Evolutionary conservation across 208 protist species (phyloP), one percentile per base, ranked within the genome.

Genomic region (Leishmania tarentolae): DNA sequence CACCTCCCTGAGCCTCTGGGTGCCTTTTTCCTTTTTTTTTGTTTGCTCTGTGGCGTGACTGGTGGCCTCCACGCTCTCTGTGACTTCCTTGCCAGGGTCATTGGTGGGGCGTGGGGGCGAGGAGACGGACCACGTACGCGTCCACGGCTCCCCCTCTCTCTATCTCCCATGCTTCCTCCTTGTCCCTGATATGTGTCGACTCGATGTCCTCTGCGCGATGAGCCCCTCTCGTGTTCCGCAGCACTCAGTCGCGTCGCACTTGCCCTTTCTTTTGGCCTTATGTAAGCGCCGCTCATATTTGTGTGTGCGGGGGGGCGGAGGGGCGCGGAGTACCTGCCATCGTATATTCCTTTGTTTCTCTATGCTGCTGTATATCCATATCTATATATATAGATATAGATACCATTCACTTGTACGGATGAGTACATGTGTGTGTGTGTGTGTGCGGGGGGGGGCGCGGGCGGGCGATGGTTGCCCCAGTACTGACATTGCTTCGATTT

Each of bases 301-400:
- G 47, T 83, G 66, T 79, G 57, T 85, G 71, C 59, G 70, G 78
- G 70, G 71, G 79, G 53, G 68, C n/a, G n/a, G n/a, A n/a, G n/a
- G n/a, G n/a, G n/a, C n/a, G n/a, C n/a, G n/a, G n/a, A n/a, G n/a
- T n/a, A n/a, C n/a, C n/a, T n/a, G n/a, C n/a, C n/a, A n/a, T n/a
- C n/a, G n/a, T n/a, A n/a, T n/a, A n/a, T n/a, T n/a, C n/a, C n/a
- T n/a, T n/a, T n/a, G n/a, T n/a, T n/a, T n/a, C n/a, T n/a, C n/a
- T n/a, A n/a, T n/a, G n/a, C n/a, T n/a, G n/a, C n/a, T n/a, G n/a
- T n/a, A n/a, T n/a, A n/a, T n/a, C n/a, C n/a, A n/a, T n/a, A n/a
- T n/a, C n/a, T n/a, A n/a, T n/a, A n/a, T n/a, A n/a, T n/a, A n/a
- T n/a, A n/a, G n/a, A n/a, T n/a, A n/a, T n/a, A n/a, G n/a, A n/a